Evolutionary conservation across 2,329 filamentous ascomycete genomes (phyloP).

Genomic region (Aspergillus caelatus): DNA sequence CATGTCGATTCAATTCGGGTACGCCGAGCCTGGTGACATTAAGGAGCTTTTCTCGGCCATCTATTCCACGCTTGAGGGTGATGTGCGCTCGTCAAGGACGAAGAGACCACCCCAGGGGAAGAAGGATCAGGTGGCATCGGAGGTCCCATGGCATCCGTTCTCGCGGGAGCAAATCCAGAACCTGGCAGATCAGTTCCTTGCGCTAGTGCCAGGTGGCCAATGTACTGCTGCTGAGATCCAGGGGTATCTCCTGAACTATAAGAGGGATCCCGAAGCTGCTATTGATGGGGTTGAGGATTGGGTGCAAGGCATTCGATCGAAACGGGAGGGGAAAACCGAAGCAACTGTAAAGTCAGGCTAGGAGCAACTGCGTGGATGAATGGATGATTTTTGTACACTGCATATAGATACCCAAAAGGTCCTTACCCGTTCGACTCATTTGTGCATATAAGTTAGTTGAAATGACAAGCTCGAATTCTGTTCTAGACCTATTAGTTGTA

Average conservation of each 20-base stretch:
- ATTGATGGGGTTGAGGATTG: constrained; percentile 34
- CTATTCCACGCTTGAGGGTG: constrained; percentile 36
- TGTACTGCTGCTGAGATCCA: constrained; percentile 47
- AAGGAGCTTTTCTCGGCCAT: constrained; percentile 45
- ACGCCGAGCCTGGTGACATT: constrained; percentile 39
- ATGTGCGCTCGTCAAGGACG: constrained; percentile 19
- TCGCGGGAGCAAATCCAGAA: constrained; percentile 23
- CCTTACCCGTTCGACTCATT: not conserved
- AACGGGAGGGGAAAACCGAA: constrained; percentile 21
- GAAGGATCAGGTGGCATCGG: not conserved
- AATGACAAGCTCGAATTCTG: not conserved
- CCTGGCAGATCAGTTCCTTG: constrained; percentile 36
- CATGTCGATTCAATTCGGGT: constrained; percentile 61
- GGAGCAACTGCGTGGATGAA: not conserved
- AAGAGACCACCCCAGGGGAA: not conserved
- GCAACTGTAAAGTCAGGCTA: not conserved
- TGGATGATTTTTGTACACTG: not conserved
- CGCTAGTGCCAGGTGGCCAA: constrained; percentile 33
- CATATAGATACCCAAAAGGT: not conserved
- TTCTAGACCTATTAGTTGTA: not conserved
- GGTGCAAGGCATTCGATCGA: constrained; percentile 30
- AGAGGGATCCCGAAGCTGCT: constrained; percentile 34
- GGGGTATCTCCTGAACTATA: constrained; percentile 43
- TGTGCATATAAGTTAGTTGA: not conserved
- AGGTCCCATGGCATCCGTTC: constrained; percentile 10